Percentiles rank a stretch among this genome's conserved stretches.
phyloP scores from a whole-genome alignment of 176 grass and related monocot species.

The Zoysia pacifica region DNA sequence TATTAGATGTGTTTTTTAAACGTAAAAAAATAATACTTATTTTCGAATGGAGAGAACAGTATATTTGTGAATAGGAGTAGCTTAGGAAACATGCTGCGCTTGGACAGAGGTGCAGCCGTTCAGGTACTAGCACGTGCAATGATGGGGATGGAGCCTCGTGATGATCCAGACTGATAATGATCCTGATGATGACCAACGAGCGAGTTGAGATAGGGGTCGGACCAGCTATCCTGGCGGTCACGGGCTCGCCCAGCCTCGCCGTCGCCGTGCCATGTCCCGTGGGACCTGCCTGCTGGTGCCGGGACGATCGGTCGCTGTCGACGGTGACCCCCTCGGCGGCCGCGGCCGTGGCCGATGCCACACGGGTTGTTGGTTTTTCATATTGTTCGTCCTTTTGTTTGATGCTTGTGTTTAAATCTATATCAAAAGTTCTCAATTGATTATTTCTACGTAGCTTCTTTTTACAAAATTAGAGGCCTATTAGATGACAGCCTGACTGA shows the following conservation, averaged over 20 bases:
- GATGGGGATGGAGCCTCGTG: conserved; percentile 1
- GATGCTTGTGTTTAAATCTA: too few species aligned
- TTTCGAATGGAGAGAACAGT: too few species aligned
- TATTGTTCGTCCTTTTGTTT: too few species aligned
- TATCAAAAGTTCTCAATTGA: too few species aligned
- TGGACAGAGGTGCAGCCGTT: not conserved
- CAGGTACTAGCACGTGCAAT: not conserved
- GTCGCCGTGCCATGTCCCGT: conserved; percentile 6
- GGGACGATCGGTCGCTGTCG: conserved; percentile 18
- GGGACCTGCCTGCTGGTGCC: not conserved
- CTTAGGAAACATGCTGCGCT: not conserved
- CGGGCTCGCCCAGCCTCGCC: not conserved
- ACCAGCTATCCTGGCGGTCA: not conserved
- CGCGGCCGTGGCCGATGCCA: too few species aligned
- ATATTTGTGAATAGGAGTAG: too few species aligned
- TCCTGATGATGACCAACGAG: not conserved
- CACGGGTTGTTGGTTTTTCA: too few species aligned
- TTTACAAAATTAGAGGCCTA: too few species aligned
- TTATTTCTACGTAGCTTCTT: too few species aligned
- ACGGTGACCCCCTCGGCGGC: not conserved
- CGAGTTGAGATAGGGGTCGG: not conserved
- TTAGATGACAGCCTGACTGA: too few species aligned
- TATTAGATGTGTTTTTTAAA: too few species aligned
- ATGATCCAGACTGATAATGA: conserved; percentile 14
- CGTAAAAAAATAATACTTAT: too few species aligned